These are phyloP conservation scores for Suillus subluteus DNA, from an alignment of 768 basidiomycete species.

Conservation along the genomic window DNA sequence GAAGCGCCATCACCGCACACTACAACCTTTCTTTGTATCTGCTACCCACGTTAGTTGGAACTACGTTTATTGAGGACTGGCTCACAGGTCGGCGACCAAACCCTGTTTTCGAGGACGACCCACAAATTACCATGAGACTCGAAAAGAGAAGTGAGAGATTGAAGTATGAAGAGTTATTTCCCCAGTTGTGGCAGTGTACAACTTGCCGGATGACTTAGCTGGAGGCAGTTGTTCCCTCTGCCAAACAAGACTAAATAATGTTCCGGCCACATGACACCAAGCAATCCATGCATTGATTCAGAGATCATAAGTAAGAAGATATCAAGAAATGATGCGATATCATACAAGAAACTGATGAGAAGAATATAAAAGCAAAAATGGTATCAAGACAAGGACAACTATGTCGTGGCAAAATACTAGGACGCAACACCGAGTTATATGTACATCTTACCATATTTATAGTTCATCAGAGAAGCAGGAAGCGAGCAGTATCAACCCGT, in stretches of 20 bases:
- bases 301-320: background rate
- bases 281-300: background rate
- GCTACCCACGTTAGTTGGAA: slow-evolving; percentile 18
- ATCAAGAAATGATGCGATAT: slow-evolving; percentile 28
- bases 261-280: background rate
- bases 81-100: slow-evolving; percentile 51
- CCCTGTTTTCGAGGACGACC: slow-evolving; percentile 53
- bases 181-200: background rate
- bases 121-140: slow-evolving; percentile 58
- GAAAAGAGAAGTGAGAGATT: slow-evolving; percentile 26
- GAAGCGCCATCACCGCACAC: slow-evolving; percentile 98
- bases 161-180: slow-evolving; percentile 4
- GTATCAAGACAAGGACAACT: slow-evolving; percentile 9
- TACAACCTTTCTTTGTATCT: slow-evolving; percentile 69
- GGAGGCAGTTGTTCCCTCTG: background rate
- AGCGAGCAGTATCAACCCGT: slow-evolving; percentile 1
- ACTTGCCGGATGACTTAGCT: background rate
- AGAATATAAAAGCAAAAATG: slow-evolving; percentile 23
- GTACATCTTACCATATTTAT: slow-evolving; percentile 10
- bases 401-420: slow-evolving; percentile 9
- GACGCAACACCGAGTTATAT: slow-evolving; percentile 16
- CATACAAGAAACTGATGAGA: slow-evolving; percentile 12
- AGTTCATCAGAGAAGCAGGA: slow-evolving; percentile 18
- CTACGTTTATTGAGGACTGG: slow-evolving; percentile 9
- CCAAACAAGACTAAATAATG: slow-evolving; percentile 1